These are phyloP conservation scores for Nicotiana paniculata DNA, from an alignment of 257 asterid genomes.

Conservation along the genomic window DNA sequence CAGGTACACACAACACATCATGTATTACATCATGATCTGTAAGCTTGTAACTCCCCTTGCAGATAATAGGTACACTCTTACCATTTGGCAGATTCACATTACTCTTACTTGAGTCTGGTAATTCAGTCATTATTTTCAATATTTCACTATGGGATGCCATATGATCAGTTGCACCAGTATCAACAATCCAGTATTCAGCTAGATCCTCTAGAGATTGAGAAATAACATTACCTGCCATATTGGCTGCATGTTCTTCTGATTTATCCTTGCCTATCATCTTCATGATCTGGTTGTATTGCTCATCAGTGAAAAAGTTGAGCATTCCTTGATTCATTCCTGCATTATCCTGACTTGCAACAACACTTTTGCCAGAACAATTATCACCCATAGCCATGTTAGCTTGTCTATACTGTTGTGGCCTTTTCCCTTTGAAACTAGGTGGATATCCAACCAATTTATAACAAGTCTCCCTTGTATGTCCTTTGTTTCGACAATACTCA, in stretches of 20 bases:
- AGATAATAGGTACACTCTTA: too few species aligned
- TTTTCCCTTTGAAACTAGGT: background rate
- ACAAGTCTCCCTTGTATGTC: background rate
- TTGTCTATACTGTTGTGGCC: too few species aligned
- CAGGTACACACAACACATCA: background rate
- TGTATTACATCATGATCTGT: too few species aligned
- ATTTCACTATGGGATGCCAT: background rate
- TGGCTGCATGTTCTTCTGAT: background rate
- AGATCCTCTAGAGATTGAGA: too few species aligned
- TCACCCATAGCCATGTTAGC: too few species aligned
- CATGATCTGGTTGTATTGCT: too few species aligned
- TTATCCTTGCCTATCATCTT: background rate
- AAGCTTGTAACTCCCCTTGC: too few species aligned
- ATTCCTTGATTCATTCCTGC: too few species aligned
- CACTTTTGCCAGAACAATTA: too few species aligned
- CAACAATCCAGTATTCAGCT: background rate
- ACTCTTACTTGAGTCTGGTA: background rate
- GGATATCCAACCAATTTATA: background rate
- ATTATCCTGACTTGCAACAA: too few species aligned
- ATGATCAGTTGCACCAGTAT: background rate
- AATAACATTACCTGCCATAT: background rate
- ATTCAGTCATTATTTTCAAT: too few species aligned
- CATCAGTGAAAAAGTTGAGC: background rate
- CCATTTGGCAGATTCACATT: background rate
- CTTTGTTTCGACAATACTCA: too few species aligned